Base-by-base conservation (phyloP, 2,329 filamentous ascomycete genomes). In the Domatiomyces globalis region DNA sequence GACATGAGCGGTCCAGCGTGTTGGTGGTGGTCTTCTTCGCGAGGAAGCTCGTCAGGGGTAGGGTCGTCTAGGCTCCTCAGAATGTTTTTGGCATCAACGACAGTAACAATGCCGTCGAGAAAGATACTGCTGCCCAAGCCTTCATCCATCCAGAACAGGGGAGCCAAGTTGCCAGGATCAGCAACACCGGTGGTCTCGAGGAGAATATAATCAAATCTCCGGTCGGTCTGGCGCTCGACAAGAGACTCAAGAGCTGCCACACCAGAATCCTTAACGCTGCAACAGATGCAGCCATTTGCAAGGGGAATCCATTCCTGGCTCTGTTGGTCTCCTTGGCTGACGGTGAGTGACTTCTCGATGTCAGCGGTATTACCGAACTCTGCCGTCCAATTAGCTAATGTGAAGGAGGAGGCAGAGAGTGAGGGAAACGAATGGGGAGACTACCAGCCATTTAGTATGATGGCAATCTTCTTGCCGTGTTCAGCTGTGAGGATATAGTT, bases 91-190 rank as follows among this genome's bases (percentile, higher is more conserved):
- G 89, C 90, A 66, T 98, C 92, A 18, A 98, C 87, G 1, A 98
- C 73, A 0, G 92, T 96, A 46, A 96, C 89, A 51, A 98, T 95
- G 1, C 92, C 92, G 63, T 98, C 92, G 0, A 98, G 79, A 66
- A 94, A 98, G 61, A 98, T 95, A 39, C 84, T 89, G 67, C 89
- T 95, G 6, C 88, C 90, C 2, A 98, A 77, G 0, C 89, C 92
- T 58, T 96, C 90, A 61, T 98, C 92, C 22, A 98, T 83, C 92
- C 92, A 98, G 71, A 98, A 98, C 12, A 96, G 71, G 0, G 92
- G 92, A 0, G 92, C 92, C 49, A 98, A 81, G 62, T 96, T 96
- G 1, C 92, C 92, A 0, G 92, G 92, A 63, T 98, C 90, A 4
- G 92, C 92, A 5, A 98, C 76, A 0, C 92, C 92, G 0, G 92